Evolutionary conservation across 805 yeast genomes (phyloP), one percentile per base, ranked within the genome.

Genomic region (Maudiozyma barnettii): DNA sequence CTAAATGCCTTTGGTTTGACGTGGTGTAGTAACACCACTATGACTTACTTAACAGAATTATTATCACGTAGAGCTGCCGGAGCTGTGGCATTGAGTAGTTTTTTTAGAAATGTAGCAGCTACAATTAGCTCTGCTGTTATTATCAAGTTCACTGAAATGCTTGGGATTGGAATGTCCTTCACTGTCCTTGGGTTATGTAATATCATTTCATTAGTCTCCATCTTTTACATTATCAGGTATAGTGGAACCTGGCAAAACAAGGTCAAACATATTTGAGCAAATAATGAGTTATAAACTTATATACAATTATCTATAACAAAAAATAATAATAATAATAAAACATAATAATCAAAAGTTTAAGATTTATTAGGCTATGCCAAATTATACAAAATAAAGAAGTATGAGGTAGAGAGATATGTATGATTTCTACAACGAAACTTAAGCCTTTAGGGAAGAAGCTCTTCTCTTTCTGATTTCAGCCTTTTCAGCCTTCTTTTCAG

Each of bases 401-500:
- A 49, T 45, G 44, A 48, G 50, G 51, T 46, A 50, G 45, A 48
- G 42, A 46, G 45, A 46, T 44, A 41, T 51, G 39, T 46, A 45
- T 40, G 43, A 38, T 37, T 47, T 44, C 45, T 44, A 43, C 48
- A 50, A 44, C 43, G 39, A 45, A 40, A 45, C 51, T 75, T 80
- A 83, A 80, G 90, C 89, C 78, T 84, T 88, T 75, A 93, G 82
- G 66, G 98, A 93, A 68, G 97, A 90, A 74, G 99, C 98, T 82
- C 99, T 89, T 85, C 97, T 89, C 95, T 91, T 91, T 81, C 85
- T 89, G 77, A 85, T 81, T 81, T 89, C 97, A 77, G 96, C 96
- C 80, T 81, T 87, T 78, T 88, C 95, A 72, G 95, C 91, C 82
- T 91, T 91, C 79, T 90, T 88, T 78, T 91, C 97, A 76, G 88